Evolutionary conservation across 192 early-diverging fungal species (phyloP), one percentile per base, ranked within the genome.

Genomic region (Martensiomyces pterosporus): DNA sequence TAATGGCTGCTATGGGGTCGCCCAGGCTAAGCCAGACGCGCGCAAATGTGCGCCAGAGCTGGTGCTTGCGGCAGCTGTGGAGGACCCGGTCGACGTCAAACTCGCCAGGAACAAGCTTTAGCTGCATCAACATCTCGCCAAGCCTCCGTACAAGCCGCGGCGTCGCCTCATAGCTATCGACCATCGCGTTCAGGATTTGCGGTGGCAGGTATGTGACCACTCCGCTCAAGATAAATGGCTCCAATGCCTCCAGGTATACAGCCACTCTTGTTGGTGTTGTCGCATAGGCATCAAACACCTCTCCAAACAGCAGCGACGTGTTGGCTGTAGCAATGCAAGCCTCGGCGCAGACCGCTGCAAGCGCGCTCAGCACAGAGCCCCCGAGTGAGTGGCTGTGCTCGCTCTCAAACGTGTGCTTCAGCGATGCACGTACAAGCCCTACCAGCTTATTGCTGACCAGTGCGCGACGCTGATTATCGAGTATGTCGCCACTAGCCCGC

Each of bases 1-100:
- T 48, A 14, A 72, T 35, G 13, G 68, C 61, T 16, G 68, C 57
- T 26, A 57, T 34, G 4, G 68, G 68, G 27, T 74, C 70, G 39
- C 63, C 64, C 60, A 67, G 49, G 33, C 48, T 44, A 21, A 74
- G 48, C 70, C 70, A 74, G 3, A 74, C 70, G 10, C 70, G 64
- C n/a, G 70, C 63, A 63, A 67, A 74, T 21, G 70, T 67, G n/a
- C 70, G 49, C 70, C 70, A 74, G 25, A 74, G 50, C 5, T 48
- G 55, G 47, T 63, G 59, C 12, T 36, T 25, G 17, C 56, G 63
- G 23, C 70, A 74, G 27, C 55, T 67, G 26, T 33, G 44, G 25
- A 74, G 46, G 12, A 74, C 70, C 4, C 54, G 49, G 42, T 74
- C 70, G 36, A 67, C 41, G 37, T 74, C 70, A 49, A 74, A 74